Evolutionary conservation across 2,329 filamentous ascomycete genomes (phyloP), one percentile per base, ranked within the genome.

Genomic region (Fragosphaeria purpurea): DNA sequence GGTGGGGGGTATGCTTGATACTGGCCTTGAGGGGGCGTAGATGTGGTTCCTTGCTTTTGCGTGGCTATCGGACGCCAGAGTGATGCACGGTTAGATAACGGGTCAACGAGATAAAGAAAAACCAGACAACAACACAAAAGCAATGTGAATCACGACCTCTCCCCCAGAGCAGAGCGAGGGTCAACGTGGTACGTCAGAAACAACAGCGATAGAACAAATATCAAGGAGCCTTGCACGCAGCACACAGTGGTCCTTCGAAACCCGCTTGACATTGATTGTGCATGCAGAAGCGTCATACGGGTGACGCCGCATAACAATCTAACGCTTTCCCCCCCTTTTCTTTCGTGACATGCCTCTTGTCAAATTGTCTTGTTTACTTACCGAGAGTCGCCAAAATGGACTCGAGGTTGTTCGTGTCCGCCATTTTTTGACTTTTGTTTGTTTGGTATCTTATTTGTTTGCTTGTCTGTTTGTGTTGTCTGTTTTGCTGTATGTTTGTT

Each of bases 311-410:
- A 22, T 22, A 22, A 22, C 22, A 22, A 22, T 22, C 22, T 22
- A 22, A 22, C 22, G 22, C 22, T 22, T 22, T 22, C 22, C 22
- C 22, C 22, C 22, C 22, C n/a, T n/a, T n/a, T 22, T 22, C 22
- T 22, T 22, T 22, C 22, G 22, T 22, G 22, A 22, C 22, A 22
- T 22, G 22, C 22, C 22, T 22, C 22, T 22, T 3, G 22, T 22
- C 22, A 22, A 22, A 22, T 22, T 37, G n/a, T 42, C 32, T 34
- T 22, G 35, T 37, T 47, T 31, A 57, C 53, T 58, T 57, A 60
- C 58, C 58, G 46, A 60, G 54, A 41, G 58, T 56, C 32, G 58
- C 58, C 48, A 59, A 44, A 31, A 59, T 59, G n/a, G 58, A 59
- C 54, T 57, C 54, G 41, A 59, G 55, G 44, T 59, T 57, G 11